phyloP scores from a whole-genome alignment of 768 basidiomycete genomes.

The Serpula lacrymans region DNA sequence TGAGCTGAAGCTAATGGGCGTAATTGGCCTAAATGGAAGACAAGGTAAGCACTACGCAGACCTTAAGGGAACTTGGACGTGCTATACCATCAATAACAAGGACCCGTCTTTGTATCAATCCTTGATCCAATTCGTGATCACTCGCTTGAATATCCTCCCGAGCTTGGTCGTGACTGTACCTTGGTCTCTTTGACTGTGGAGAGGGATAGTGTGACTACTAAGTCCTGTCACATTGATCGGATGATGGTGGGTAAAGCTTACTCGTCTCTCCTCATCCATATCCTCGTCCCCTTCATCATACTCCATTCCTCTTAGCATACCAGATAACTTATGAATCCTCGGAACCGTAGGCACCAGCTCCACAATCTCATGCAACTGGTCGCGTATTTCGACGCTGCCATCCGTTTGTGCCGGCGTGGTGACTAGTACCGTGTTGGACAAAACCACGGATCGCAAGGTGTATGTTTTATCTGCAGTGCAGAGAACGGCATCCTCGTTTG shows the following conservation, averaged over 20 bases:
- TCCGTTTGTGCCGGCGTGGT: constrained; percentile 47
- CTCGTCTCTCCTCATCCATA: constrained; percentile 33
- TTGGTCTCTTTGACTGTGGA: constrained; percentile 40
- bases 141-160: constrained; percentile 74
- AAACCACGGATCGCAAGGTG: constrained; percentile 73
- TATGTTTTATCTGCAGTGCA: constrained; percentile 85
- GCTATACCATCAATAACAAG: constrained; percentile 65
- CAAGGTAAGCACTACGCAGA: constrained; percentile 3
- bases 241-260: constrained; percentile 11
- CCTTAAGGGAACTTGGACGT: neutral
- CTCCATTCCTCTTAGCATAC: constrained; percentile 57
- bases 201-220: constrained; percentile 1
- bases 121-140: constrained; percentile 64
- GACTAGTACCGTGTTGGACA: constrained; percentile 86
- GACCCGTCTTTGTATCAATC: constrained; percentile 65
- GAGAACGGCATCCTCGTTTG: constrained; percentile 83
- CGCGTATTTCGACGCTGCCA: constrained; percentile 64
- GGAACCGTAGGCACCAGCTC: constrained; percentile 81
- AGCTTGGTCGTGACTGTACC: constrained; percentile 52
- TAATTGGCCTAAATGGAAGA: constrained; percentile 50
- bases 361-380: constrained; percentile 78
- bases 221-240: constrained; percentile 1
- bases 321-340: constrained; percentile 62
- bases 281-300: constrained; percentile 67
- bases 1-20: constrained; percentile 68